Percentiles rank a stretch among this genome's conserved stretches.
phyloP scores from a whole-genome alignment of 768 basidiomycete genomes.

The Calocybe cyanea region DNA sequence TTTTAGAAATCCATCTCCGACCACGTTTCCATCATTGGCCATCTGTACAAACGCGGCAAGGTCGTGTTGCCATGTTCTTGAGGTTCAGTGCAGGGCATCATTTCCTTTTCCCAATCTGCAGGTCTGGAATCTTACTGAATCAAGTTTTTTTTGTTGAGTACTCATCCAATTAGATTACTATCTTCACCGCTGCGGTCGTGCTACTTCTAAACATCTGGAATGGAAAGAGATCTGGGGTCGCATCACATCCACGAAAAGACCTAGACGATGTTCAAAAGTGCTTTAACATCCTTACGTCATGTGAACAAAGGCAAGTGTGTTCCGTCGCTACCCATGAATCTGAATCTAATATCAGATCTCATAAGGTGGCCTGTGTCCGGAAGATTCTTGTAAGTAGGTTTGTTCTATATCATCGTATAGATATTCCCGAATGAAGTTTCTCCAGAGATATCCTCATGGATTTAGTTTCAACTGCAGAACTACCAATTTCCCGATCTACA shows the following conservation, averaged over 20 bases:
- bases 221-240: conserved; percentile 42
- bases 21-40: conserved; percentile 58
- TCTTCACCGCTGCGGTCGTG: conserved; percentile 44
- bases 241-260: conserved; percentile 45
- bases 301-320: conserved; percentile 33
- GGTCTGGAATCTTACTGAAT: conserved; percentile 21
- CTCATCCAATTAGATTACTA: too few relatives aligned
- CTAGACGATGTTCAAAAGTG: conserved; percentile 60
- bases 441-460: conserved; percentile 34
- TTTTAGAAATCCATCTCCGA: conserved; percentile 39
- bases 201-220: conserved; percentile 68
- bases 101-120: conserved; percentile 32
- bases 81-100: conserved; percentile 38
- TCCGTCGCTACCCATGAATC: not conserved
- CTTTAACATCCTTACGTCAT: conserved; percentile 44
- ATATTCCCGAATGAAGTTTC: not conserved
- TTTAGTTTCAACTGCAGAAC: conserved; percentile 31
- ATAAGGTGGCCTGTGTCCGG: conserved; percentile 41
- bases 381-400: conserved; percentile 30
- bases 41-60: conserved; percentile 86
- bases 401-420: not conserved
- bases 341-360: not conserved
- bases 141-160: not conserved
- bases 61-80: conserved; percentile 68
- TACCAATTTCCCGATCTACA: conserved; percentile 17